Evolutionary conservation across 164 flowering plant species (phyloP).

Genomic region (Litsea cubeba): DNA sequence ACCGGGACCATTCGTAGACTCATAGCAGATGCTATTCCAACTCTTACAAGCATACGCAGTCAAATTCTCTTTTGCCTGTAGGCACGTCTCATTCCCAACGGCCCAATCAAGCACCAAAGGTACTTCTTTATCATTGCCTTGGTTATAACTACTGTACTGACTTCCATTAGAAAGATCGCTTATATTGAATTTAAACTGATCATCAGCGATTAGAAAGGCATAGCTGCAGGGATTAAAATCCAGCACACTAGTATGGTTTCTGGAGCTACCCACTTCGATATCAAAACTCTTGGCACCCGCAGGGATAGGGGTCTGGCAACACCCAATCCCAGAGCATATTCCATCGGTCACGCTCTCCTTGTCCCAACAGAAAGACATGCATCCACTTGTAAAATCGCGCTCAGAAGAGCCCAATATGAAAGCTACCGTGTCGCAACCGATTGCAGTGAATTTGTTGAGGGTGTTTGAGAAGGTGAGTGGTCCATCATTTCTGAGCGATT

Average conservation of each 20-base stretch:
- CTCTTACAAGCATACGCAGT: constrained; percentile 18
- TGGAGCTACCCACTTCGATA: neutral
- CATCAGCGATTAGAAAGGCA: neutral
- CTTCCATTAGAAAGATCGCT: neutral
- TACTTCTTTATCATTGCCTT: neutral
- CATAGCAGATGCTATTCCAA: constrained; percentile 19
- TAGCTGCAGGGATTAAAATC: neutral
- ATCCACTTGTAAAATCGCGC: neutral
- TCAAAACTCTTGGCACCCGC: neutral
- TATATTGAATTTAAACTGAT: neutral
- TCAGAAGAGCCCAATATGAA: neutral
- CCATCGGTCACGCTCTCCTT: neutral
- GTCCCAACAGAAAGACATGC: neutral
- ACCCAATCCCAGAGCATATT: constrained; percentile 4
- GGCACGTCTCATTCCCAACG: constrained; percentile 27
- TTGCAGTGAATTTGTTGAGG: neutral
- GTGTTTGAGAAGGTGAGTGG: neutral
- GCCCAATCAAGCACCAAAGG: constrained; percentile 43
- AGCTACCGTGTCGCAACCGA: neutral
- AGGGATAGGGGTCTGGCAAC: neutral
- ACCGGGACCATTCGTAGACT: constrained; percentile 23
- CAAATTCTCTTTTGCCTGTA: constrained; percentile 8
- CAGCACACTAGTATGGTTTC: neutral
- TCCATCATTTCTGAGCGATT: neutral
- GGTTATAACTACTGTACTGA: no score